phyloP scores from a whole-genome alignment of 2,329 filamentous ascomycete genomes.

The Curvularia sp. region DNA sequence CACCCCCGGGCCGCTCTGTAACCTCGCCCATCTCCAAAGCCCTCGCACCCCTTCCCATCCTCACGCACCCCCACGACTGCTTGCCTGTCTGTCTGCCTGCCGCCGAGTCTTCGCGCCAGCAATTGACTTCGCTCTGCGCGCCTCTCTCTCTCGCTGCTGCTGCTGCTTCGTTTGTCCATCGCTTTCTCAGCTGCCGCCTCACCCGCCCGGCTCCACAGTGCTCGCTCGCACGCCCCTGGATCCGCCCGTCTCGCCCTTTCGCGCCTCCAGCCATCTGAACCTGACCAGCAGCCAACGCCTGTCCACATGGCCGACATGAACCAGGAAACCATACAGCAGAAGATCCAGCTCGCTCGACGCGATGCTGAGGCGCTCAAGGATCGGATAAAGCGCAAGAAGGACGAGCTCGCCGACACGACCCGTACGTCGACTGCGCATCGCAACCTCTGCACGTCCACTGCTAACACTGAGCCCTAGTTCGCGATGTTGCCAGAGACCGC shows the following conservation, averaged over 20 bases:
- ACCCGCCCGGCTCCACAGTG: conserved; percentile 33
- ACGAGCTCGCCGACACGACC: conserved; percentile 97
- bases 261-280: conserved; percentile 26
- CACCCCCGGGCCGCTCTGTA: conserved; percentile 40
- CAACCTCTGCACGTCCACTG: conserved; percentile 8
- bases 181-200: conserved; percentile 22
- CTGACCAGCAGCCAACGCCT: conserved; percentile 18
- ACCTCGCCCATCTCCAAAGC: conserved; percentile 42
- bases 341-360: conserved; percentile 94
- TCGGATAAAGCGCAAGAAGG: conserved; percentile 99
- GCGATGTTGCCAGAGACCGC: conserved; percentile 88
- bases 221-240: conserved; percentile 48
- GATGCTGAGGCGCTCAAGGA: conserved; percentile 98
- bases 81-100: conserved; percentile 8
- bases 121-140: conserved; percentile 42
- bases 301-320: conserved; percentile 57
- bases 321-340: conserved; percentile 61
- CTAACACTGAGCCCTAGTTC: conserved; percentile 66
- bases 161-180: conserved; percentile 24
- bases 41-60: conserved; percentile 29
- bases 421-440: conserved; percentile 67
- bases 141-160: conserved; percentile 25
- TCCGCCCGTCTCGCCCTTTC: conserved; percentile 36
- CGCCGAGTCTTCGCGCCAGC: conserved; percentile 29
- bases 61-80: conserved; percentile 23